These are phyloP conservation scores for Curvularia spicifera DNA, from an alignment of 2,329 filamentous ascomycete genomes.

Conservation along the genomic window DNA sequence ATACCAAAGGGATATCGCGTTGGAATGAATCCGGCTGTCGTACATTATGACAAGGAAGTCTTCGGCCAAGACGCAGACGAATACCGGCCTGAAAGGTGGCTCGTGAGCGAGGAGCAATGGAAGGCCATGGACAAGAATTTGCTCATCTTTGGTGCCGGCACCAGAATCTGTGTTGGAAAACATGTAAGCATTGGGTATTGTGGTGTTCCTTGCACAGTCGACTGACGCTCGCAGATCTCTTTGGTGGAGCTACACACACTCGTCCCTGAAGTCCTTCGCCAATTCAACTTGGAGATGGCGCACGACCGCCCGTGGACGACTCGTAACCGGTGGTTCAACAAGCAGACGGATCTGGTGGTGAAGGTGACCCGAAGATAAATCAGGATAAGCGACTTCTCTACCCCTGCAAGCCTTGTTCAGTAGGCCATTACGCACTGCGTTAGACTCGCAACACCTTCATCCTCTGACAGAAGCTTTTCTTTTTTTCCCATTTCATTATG, in stretches of 20 bases:
- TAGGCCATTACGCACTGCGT: not conserved
- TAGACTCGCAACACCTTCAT: not conserved
- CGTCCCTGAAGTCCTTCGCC: slow-evolving; percentile 28
- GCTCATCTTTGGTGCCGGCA: slow-evolving; percentile 49
- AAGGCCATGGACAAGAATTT: slow-evolving; percentile 34
- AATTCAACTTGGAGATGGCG: slow-evolving; percentile 25
- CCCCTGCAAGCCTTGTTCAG: not conserved
- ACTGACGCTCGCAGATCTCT: slow-evolving; percentile 19
- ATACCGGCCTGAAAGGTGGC: slow-evolving; percentile 56
- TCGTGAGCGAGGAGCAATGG: slow-evolving; percentile 35
- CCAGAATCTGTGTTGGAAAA: slow-evolving; percentile 44
- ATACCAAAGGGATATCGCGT: slow-evolving; percentile 50
- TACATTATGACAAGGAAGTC: slow-evolving; percentile 50
- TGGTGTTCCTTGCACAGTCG: slow-evolving; percentile 5
- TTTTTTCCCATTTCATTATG: no score
- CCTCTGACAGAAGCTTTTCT: no score
- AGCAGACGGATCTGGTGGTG: slow-evolving; percentile 19
- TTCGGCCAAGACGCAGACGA: slow-evolving; percentile 50
- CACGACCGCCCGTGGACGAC: slow-evolving; percentile 30
- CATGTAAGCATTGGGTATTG: slow-evolving; percentile 15
- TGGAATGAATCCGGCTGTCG: slow-evolving; percentile 54
- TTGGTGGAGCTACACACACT: slow-evolving; percentile 31
- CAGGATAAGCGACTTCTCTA: not conserved
- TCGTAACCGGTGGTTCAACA: slow-evolving; percentile 22
- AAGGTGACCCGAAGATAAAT: slow-evolving; percentile 58